Evolutionary conservation across 257 asterid species (phyloP), one percentile per base, ranked within the genome.

Genomic region (Solanum tarijense): DNA sequence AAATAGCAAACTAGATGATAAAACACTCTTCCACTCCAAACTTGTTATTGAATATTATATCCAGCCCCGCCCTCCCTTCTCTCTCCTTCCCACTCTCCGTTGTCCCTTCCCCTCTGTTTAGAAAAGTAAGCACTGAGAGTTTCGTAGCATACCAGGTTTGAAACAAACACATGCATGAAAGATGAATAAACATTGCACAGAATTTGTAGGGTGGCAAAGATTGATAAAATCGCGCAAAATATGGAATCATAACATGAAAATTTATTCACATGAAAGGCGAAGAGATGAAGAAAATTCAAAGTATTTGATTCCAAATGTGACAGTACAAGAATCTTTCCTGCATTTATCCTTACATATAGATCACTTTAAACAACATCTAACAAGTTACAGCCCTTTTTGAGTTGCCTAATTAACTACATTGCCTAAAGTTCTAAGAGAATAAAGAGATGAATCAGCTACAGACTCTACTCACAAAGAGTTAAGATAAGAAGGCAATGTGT

Each of bases 371-470:
- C 69, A 82, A 29, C 68, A 46, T 18, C 41, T 81, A 81, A 81
- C 43, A 82, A 48, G 86, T 32, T 36, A 74, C 69, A 48, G 69
- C 38, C 86, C 86, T 82, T 82, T 79, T 82, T 20, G 83, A 82
- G 69, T 48, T 48, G 86, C 86, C 65, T 46, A 82, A 82, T 31
- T 32, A 46, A 82, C 86, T 82, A 82, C 69, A 48, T 48, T 74
- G 52, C 83, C 83, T 21, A 74, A 81, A 9, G 71, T 86, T n/a
- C 65, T 82, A 71, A 21, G 71, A 18, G 72, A 83, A 88, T 86
- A 52, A 89, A 83, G 87, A 89, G 83, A 84, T 83, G 76, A 46
- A 88, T 72, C 83, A 83, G 85, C 87, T 88, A 86, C 83, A 88
- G n/a, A 76, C 36, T 86, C 90, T 86, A 89, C 76, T 13, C 46